A percentile compares a stretch with the other conserved stretches of the same genome.
Conservation (phyloP, 805 yeast species). For the Dipodascus geniculatus region DNA sequence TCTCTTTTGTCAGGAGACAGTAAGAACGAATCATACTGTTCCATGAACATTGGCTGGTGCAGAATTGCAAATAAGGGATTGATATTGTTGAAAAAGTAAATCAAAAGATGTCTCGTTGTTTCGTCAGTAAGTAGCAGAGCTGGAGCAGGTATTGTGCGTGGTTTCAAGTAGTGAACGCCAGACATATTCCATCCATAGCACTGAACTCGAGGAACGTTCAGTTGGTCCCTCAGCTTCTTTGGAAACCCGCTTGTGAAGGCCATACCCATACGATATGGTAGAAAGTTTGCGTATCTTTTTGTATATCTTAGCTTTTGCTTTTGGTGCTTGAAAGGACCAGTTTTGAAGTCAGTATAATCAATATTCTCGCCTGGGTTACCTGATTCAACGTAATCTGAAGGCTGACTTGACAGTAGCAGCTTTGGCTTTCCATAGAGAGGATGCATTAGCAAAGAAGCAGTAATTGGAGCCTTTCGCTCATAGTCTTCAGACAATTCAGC, state of each 20-base stretch:
- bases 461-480: not conserved
- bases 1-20: conserved; percentile 17
- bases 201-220: conserved; percentile 43
- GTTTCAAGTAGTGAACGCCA: conserved; percentile 39
- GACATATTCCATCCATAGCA: conserved; percentile 56
- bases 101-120: conserved; percentile 21
- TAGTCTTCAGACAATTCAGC: not conserved
- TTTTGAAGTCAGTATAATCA: not conserved
- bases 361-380: not conserved
- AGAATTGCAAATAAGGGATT: conserved; percentile 44
- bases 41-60: conserved; percentile 42
- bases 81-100: conserved; percentile 35
- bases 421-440: not conserved
- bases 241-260: not conserved
- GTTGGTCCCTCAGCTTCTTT: not conserved
- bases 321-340: not conserved
- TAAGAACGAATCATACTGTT: conserved; percentile 32
- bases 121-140: conserved; percentile 13
- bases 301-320: not conserved
- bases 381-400: not conserved
- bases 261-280: not conserved
- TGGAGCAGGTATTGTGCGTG: conserved; percentile 17
- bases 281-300: not conserved
- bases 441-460: not conserved
- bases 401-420: not conserved